Evolutionary conservation across 1,284 basidiomycete species (phyloP), one percentile per base, ranked within the genome.

Genomic region (Tremellales sp.): DNA sequence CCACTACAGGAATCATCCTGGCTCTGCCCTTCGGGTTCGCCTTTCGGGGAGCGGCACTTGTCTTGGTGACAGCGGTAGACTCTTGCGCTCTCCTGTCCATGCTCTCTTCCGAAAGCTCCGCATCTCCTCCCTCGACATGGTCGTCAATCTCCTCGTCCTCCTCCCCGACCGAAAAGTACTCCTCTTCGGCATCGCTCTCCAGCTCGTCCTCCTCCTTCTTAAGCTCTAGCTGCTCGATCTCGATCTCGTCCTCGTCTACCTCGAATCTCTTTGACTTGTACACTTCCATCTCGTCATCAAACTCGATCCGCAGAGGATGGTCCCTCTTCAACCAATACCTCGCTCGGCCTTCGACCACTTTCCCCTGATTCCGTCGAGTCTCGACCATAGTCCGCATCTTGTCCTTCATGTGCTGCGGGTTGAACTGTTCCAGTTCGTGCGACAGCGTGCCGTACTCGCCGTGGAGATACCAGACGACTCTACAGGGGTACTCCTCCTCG

Each of bases 321-420:
- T 12, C 32, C 9, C 12, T 18, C 12, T 47, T 43, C n/a, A 63
- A 47, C 43, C 48, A 70, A 25, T 46, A 48, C 28, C 67, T 50
- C 8, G 66, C 67, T 19, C 63, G 36, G 0, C 64, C 64, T 9
- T 48, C 54, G 4, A 70, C 57, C 12, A 29, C 41, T 12, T 34
- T 34, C 0, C 45, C 26, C 19, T 59, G 36, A 14, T 57, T 61
- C 18, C 42, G 10, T 1, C 67, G 42, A 10, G 50, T 43, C 14
- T 40, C 32, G 9, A 65, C 54, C 8, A 61, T 59, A 3, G 44
- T 46, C 10, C 54, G 37, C 56, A 70, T 60, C 54, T 66, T 67
- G 33, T 63, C 60, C 36, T 64, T 65, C 66, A 70, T 68, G 46
- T 70, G 62, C 48, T 68, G 64, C 2, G 57, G 45, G 38, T 60